Evolutionary conservation across 352 stramenopile species (phyloP).

Genomic region (Globisporangium sylvaticum): DNA sequence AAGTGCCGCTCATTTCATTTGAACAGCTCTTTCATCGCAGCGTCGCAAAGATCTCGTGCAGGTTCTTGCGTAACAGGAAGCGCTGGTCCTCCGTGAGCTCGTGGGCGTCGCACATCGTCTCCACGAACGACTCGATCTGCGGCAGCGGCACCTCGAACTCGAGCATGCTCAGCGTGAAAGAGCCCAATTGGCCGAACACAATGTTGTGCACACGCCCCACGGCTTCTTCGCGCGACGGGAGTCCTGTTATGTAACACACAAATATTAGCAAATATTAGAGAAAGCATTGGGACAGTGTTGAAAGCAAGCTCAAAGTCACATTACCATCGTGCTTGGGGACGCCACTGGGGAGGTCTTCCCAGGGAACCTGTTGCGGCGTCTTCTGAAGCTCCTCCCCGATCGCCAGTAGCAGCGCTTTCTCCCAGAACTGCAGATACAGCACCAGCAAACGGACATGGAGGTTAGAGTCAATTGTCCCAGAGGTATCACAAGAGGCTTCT

Average conservation of each 20-base stretch:
- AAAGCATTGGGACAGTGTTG: background rate
- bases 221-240: slow-evolving; percentile 72
- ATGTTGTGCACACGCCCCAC: slow-evolving; percentile 86
- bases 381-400: slow-evolving; percentile 82
- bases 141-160: slow-evolving; percentile 77
- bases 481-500: no score
- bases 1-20: background rate
- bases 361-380: slow-evolving; percentile 66
- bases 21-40: slow-evolving; percentile 20
- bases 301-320: background rate
- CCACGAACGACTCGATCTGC: slow-evolving; percentile 83
- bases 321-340: slow-evolving; percentile 44
- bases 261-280: background rate
- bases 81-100: slow-evolving; percentile 85
- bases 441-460: no score
- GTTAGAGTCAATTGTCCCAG: no score
- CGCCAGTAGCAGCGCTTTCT: slow-evolving; percentile 78
- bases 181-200: slow-evolving; percentile 81
- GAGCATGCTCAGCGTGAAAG: slow-evolving; percentile 86
- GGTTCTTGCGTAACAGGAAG: slow-evolving; percentile 74
- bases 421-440: slow-evolving; percentile 65
- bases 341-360: slow-evolving; percentile 71
- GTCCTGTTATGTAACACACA: slow-evolving; percentile 16
- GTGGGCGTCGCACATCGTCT: slow-evolving; percentile 85
- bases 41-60: slow-evolving; percentile 71